Base-by-base conservation (phyloP, 2,329 filamentous ascomycete species). In the Clonostachys byssicola region DNA sequence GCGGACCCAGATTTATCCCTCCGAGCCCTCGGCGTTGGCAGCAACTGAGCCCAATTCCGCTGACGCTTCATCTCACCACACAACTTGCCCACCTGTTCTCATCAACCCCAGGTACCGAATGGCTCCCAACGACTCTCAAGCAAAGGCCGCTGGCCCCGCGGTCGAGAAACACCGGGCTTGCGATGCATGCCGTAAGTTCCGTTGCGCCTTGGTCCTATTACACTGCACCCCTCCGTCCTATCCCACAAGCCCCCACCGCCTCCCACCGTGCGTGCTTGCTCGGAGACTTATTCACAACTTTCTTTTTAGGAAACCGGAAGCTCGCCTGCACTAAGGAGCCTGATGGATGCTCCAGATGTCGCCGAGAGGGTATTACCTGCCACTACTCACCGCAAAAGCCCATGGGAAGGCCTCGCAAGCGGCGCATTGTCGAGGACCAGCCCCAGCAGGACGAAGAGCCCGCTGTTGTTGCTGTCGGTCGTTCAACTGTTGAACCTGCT, bases 321-420 rank as follows among this genome's bases (percentile, higher is more conserved):
- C 74, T 86, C 42, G 81, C 81, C 42, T 86, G 83, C 61, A 77
- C 79, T 39, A 86, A 86, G 56, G 79, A 85, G 54, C 60, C 69
- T 2, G 72, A 76, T 45, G 80, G 81, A 47, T 86, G 83, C 60
- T 64, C 71, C 8, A 74, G 83, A 48, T 86, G 83, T 57, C 70
- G 65, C 47, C 72, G 71, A 47, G 82, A 86, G 54, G 72, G 70
- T 48, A 74, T 84, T 40, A 47, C 50, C 40, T 86, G 83, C 56
- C 70, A 80, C 52, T 86, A 85, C 63, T 85, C 81, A 8, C 68
- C 73, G 12, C 83, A 85, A 59, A 86, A 86, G 62, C 79, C 70
- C 39, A 86, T 86, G 82, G 83, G 83, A 5, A 71, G 83, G 40
- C 83, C 83, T 18, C 70, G 81, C 47, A 86, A 86, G 63, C 70